Conservation (phyloP, 2,329 filamentous ascomycete species). For the Claviceps maximensis region DNA sequence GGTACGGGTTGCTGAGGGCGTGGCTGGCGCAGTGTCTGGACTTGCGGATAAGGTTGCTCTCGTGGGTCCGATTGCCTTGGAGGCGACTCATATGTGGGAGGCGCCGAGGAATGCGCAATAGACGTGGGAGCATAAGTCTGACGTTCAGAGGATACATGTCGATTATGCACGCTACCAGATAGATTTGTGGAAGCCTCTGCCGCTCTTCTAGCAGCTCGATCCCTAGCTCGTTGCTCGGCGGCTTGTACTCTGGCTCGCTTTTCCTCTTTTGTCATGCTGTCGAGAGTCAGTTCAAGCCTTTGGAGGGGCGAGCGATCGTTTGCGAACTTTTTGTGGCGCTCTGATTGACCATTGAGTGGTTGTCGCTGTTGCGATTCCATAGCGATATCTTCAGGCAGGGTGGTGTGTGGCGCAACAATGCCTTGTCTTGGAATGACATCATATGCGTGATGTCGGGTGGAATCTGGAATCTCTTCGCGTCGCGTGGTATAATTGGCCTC, state of each 20-base stretch:
- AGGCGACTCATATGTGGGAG: background rate
- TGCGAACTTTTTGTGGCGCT: slow-evolving; percentile 50
- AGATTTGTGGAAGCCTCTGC: slow-evolving; percentile 12
- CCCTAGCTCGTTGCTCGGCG: slow-evolving; percentile 60
- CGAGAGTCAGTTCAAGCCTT: slow-evolving; percentile 79
- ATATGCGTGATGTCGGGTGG: slow-evolving; percentile 8
- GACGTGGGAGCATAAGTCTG: slow-evolving; percentile 1
- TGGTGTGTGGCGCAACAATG: slow-evolving; percentile 5
- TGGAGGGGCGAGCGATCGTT: slow-evolving; percentile 82
- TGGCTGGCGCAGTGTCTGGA: background rate
- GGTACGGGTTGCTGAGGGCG: background rate
- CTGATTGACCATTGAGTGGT: slow-evolving; percentile 24
- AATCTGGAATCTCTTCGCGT: slow-evolving; percentile 3
- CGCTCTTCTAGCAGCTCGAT: slow-evolving; percentile 36
- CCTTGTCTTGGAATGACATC: slow-evolving; percentile 13
- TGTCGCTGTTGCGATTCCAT: slow-evolving; percentile 22
- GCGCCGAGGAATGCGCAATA: background rate
- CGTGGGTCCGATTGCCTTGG: background rate
- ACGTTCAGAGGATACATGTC: slow-evolving; percentile 6
- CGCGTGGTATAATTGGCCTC: slow-evolving; percentile 14
- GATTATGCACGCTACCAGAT: slow-evolving; percentile 13
- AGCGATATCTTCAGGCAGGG: slow-evolving; percentile 9
- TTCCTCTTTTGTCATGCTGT: slow-evolving; percentile 91
- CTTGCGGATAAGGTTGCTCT: background rate
- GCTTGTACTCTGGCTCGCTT: slow-evolving; percentile 75